Evolutionary conservation across 2,329 filamentous ascomycete genomes (phyloP).

Genomic region (Onygena corvina): DNA sequence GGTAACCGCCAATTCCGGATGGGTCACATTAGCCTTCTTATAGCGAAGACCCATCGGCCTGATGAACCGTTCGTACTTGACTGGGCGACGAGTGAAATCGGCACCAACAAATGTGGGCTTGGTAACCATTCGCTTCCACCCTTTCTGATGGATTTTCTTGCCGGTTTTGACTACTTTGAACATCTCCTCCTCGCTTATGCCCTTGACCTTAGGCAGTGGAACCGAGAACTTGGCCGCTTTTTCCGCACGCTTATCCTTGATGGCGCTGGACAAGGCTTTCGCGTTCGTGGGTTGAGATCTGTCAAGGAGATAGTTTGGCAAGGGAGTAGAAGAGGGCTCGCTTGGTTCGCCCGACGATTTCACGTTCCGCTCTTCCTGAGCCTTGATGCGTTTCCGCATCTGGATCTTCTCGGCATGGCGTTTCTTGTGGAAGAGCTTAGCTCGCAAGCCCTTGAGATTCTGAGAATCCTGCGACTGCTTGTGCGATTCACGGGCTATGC

Average conservation of each 20-base stretch:
- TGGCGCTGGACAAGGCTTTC: conserved; percentile 67
- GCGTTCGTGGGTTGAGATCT: conserved; percentile 56
- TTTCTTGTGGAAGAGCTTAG: conserved; percentile 89
- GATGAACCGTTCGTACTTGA: conserved; percentile 63
- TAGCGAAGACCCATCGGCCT: conserved; percentile 62
- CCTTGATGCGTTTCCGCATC: conserved; percentile 89
- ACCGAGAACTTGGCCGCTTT: conserved; percentile 91
- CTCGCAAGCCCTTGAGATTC: conserved; percentile 79
- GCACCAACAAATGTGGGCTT: conserved; percentile 82
- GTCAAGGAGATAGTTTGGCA: conserved; percentile 90
- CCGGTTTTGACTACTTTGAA: conserved; percentile 95
- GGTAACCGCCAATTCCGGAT: conserved; percentile 72
- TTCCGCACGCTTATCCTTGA: conserved; percentile 90
- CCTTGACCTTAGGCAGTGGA: conserved; percentile 84
- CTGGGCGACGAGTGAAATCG: conserved; percentile 79
- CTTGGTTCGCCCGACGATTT: conserved; percentile 62
- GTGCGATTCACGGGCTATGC: conserved; percentile 76
- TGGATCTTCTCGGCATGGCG: conserved; percentile 96
- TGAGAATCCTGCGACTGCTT: conserved; percentile 80
- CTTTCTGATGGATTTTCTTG: conserved; percentile 84
- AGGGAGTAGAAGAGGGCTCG: conserved; percentile 66
- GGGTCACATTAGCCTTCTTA: conserved; percentile 63
- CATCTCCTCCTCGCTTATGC: conserved; percentile 92
- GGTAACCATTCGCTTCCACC: conserved; percentile 53
- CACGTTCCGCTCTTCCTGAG: conserved; percentile 91